Percentiles rank a stretch among this genome's conserved stretches.
Conservation (phyloP, 306 rosid species). For the Corylus avellana region DNA sequence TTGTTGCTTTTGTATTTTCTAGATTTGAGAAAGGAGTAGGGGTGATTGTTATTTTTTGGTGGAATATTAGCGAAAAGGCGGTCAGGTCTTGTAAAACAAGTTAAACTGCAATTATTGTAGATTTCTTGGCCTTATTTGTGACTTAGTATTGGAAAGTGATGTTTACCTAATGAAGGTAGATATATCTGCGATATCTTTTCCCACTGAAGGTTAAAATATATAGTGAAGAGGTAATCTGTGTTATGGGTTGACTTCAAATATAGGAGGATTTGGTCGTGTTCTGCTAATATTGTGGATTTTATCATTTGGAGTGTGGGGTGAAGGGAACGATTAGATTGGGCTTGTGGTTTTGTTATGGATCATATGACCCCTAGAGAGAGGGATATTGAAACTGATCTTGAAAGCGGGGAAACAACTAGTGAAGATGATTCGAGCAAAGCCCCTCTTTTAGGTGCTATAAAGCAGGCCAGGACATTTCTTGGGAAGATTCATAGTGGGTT, state of each 20-base stretch:
- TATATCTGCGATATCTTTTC: slow-evolving; percentile 17
- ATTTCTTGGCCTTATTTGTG: slow-evolving; percentile 16
- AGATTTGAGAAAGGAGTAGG: slow-evolving; percentile 4
- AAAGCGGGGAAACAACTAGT: slow-evolving; percentile 46
- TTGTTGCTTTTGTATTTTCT: neutral
- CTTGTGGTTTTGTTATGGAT: slow-evolving; percentile 52
- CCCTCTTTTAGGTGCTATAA: slow-evolving; percentile 34
- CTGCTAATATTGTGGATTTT: slow-evolving; percentile 14
- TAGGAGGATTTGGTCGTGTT: slow-evolving; percentile 14
- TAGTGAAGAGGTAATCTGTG: slow-evolving; percentile 21
- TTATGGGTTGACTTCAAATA: slow-evolving; percentile 38
- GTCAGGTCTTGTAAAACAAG: slow-evolving; percentile 27
- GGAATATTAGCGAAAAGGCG: slow-evolving; percentile 21
- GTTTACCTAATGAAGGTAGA: slow-evolving; percentile 33
- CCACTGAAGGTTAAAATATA: slow-evolving; percentile 9
- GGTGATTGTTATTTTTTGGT: slow-evolving; percentile 6
- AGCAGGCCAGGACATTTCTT: slow-evolving; percentile 44
- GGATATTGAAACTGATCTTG: slow-evolving; percentile 66
- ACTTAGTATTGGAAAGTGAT: slow-evolving; percentile 22
- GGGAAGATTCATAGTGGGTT: slow-evolving; percentile 48
- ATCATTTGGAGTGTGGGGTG: slow-evolving; percentile 21
- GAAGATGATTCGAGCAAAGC: slow-evolving; percentile 48
- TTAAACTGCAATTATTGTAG: slow-evolving; percentile 20
- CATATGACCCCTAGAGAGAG: slow-evolving; percentile 32
- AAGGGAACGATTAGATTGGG: slow-evolving; percentile 16